These are phyloP conservation scores for Prunus fruticosa DNA, from an alignment of 306 rosid genomes.

Conservation along the genomic window DNA sequence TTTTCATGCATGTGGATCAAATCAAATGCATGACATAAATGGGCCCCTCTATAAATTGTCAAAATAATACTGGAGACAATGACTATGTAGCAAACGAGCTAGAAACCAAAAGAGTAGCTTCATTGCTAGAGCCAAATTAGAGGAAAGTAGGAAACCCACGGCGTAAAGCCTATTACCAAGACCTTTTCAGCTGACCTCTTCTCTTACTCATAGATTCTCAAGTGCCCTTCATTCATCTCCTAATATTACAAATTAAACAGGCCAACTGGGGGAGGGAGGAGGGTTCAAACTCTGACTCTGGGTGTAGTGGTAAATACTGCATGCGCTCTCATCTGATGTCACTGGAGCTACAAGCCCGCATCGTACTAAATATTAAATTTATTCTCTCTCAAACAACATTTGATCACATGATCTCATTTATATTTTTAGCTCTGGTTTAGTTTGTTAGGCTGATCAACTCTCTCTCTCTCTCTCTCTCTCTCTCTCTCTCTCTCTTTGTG, in stretches of 20 bases:
- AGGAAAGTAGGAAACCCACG: constrained; percentile 9
- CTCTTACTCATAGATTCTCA: constrained; percentile 10
- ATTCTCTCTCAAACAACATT: not conserved
- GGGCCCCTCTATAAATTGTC: constrained; percentile 30
- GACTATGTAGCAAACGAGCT: constrained; percentile 22
- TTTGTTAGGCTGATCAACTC: not conserved
- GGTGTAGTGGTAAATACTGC: not conserved
- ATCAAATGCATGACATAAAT: constrained; percentile 35
- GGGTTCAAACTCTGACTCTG: not conserved
- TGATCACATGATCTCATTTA: not conserved
- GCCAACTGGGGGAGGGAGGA: not conserved
- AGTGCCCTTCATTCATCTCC: not conserved
- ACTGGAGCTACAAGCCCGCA: not conserved
- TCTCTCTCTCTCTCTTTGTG: not conserved
- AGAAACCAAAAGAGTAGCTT: constrained; percentile 38
- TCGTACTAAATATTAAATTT: not conserved
- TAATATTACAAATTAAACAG: not conserved
- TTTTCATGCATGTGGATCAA: constrained; percentile 39
- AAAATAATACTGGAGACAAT: constrained; percentile 14
- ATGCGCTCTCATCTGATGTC: not conserved
- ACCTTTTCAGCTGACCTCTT: constrained; percentile 14
- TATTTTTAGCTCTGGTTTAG: not conserved
- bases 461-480: not conserved
- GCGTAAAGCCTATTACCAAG: constrained; percentile 21
- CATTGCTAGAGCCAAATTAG: constrained; percentile 42